A percentile compares a stretch with the other conserved stretches of the same genome.
phyloP scores from a whole-genome alignment of 2,329 filamentous ascomycete genomes.

The Trichoderma asperellum region DNA sequence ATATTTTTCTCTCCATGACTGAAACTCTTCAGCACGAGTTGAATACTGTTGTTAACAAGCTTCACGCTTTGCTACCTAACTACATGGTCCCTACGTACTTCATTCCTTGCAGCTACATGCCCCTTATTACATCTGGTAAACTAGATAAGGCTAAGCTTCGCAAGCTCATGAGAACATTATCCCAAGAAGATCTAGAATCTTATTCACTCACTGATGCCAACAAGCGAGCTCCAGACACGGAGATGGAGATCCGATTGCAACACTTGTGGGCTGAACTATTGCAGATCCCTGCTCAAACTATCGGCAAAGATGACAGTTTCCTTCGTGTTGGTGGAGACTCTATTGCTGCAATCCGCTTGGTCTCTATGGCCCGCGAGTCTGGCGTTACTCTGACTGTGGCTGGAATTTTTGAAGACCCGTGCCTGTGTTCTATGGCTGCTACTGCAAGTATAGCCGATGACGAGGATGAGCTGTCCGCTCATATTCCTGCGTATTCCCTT shows the following conservation, averaged over 20 bases:
- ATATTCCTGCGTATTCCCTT: not conserved
- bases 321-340: slow-evolving; percentile 29
- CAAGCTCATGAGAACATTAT: not conserved
- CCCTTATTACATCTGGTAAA: slow-evolving; percentile 23
- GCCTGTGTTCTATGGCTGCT: slow-evolving; percentile 5
- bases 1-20: slow-evolving; percentile 13
- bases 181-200: slow-evolving; percentile 11
- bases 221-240: slow-evolving; percentile 18
- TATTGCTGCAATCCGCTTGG: slow-evolving; percentile 27
- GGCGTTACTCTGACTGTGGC: slow-evolving; percentile 16
- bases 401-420: slow-evolving; percentile 16
- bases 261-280: slow-evolving; percentile 26
- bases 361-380: slow-evolving; percentile 10
- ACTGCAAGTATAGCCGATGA: not conserved
- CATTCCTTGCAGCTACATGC: slow-evolving; percentile 26
- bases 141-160: slow-evolving; percentile 18
- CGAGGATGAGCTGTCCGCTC: not conserved
- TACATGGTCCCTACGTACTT: slow-evolving; percentile 27
- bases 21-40: not conserved
- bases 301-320: slow-evolving; percentile 29
- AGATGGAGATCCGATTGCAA: slow-evolving; percentile 25
- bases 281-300: slow-evolving; percentile 11
- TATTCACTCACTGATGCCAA: slow-evolving; percentile 21
- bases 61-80: slow-evolving; percentile 9
- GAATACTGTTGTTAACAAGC: not conserved